Percentiles rank a stretch among this genome's conserved stretches.
phyloP scores from a whole-genome alignment of 1,139 yeast genomes.

The Suhomyces chickasaworum region DNA sequence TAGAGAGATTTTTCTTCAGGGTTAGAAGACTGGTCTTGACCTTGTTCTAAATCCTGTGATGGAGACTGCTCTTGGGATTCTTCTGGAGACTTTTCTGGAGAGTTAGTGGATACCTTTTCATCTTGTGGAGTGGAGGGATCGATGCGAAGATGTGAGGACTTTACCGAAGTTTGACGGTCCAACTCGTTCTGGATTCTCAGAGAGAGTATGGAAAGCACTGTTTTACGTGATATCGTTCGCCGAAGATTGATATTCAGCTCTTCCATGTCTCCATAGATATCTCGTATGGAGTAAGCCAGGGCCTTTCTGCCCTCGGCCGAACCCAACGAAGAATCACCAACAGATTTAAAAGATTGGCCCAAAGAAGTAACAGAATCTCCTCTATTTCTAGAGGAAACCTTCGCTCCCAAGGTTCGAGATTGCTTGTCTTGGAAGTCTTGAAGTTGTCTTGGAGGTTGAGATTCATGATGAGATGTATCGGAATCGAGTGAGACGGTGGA shows the following conservation, averaged over 20 bases:
- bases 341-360: constrained; percentile 1
- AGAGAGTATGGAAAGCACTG: constrained; percentile 41
- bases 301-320: constrained; percentile 6
- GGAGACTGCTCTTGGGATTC: too few species aligned
- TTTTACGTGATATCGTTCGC: constrained; percentile 40
- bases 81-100: constrained; percentile 16
- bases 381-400: background rate
- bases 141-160: background rate
- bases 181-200: constrained; percentile 23
- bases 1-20: constrained; percentile 16
- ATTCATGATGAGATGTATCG: background rate
- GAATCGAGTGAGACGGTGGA: constrained; percentile 5
- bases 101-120: background rate
- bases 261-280: constrained; percentile 24
- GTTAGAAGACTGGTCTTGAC: background rate
- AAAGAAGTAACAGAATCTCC: background rate
- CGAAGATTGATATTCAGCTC: constrained; percentile 33
- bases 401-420: background rate
- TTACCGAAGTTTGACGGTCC: constrained; percentile 6
- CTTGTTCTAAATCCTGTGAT: too few species aligned
- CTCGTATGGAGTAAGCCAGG: constrained; percentile 18
- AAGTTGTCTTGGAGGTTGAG: background rate
- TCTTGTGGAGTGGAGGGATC: background rate
- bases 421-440: background rate
- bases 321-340: constrained; percentile 3